A percentile compares a stretch with the other conserved stretches of the same genome.
Evolutionary conservation across 1,284 basidiomycete species (phyloP).

Genomic region (Ceratobasidium sp.): DNA sequence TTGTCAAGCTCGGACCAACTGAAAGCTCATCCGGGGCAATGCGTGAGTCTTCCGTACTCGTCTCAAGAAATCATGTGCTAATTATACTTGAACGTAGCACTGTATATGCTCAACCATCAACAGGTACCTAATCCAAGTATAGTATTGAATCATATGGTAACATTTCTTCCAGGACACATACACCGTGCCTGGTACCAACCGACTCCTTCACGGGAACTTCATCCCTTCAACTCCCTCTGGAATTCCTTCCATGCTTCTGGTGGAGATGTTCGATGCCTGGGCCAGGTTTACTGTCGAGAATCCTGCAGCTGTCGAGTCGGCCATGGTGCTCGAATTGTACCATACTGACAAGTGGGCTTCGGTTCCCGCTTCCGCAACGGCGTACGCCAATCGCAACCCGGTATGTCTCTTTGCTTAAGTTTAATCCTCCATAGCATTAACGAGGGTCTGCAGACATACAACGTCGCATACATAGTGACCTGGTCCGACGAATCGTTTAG

Average conservation of each 20-base stretch:
- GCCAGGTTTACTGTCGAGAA: slow-evolving; percentile 13
- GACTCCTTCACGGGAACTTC: not conserved
- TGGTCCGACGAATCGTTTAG: slow-evolving; percentile 23
- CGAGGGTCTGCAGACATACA: slow-evolving; percentile 6
- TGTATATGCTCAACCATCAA: too few species aligned
- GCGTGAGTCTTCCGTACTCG: too few species aligned
- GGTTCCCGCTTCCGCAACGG: slow-evolving; percentile 51
- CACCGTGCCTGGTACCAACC: not conserved
- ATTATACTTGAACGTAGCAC: too few species aligned
- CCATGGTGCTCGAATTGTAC: slow-evolving; percentile 55
- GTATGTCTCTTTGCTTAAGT: not conserved
- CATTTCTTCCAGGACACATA: too few species aligned
- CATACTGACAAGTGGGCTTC: slow-evolving; percentile 52
- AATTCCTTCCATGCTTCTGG: slow-evolving; percentile 11
- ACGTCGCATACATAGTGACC: slow-evolving; percentile 9
- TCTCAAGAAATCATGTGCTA: too few species aligned
- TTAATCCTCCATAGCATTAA: not conserved
- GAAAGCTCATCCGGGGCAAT: not conserved
- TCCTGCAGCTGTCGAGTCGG: slow-evolving; percentile 27
- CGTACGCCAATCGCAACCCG: slow-evolving; percentile 43
- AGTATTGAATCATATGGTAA: too few species aligned
- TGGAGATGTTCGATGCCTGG: slow-evolving; percentile 34
- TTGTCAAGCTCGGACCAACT: slow-evolving; percentile 20
- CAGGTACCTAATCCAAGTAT: too few species aligned
- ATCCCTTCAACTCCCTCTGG: not conserved